Percentiles rank a stretch among this genome's conserved stretches.
phyloP scores from a whole-genome alignment of 768 basidiomycete species.

The Mycena sanguinolenta region DNA sequence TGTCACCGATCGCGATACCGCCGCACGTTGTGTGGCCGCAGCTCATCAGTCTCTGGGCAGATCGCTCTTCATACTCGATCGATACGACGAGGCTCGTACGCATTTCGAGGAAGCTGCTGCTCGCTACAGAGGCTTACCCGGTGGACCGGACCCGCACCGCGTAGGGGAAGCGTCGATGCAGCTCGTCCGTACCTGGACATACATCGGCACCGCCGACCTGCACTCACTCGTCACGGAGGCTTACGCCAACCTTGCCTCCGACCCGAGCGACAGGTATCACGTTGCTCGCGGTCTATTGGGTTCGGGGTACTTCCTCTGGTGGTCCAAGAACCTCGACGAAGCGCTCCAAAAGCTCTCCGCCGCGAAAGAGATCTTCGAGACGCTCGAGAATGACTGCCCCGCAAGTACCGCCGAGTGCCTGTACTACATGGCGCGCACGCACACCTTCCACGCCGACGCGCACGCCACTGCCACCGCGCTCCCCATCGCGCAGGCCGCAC shows the following conservation, averaged over 20 bases:
- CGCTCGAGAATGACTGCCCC: constrained; percentile 1
- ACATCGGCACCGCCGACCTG: neutral
- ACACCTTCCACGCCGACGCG: neutral
- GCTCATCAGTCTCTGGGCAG: constrained; percentile 12
- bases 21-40: too few species aligned
- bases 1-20: too few species aligned
- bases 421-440: constrained; percentile 3
- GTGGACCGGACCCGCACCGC: neutral
- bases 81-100: constrained; percentile 5
- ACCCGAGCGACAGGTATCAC: neutral
- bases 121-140: neutral
- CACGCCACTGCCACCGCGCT: neutral
- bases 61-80: neutral
- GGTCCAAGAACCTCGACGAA: neutral
- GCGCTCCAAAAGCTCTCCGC: neutral
- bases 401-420: constrained; percentile 31
- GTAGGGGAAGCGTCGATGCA: constrained; percentile 10
- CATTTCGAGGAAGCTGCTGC: constrained; percentile 6
- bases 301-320: neutral
- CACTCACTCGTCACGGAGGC: neutral
- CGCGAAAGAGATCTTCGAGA: constrained; percentile 16
- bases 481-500: neutral
- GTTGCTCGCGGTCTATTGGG: constrained; percentile 17
- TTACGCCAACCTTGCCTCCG: neutral
- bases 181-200: neutral